These are phyloP conservation scores for Talaromyces sp. DNA, from an alignment of 2,329 filamentous ascomycete genomes.

Conservation along the genomic window DNA sequence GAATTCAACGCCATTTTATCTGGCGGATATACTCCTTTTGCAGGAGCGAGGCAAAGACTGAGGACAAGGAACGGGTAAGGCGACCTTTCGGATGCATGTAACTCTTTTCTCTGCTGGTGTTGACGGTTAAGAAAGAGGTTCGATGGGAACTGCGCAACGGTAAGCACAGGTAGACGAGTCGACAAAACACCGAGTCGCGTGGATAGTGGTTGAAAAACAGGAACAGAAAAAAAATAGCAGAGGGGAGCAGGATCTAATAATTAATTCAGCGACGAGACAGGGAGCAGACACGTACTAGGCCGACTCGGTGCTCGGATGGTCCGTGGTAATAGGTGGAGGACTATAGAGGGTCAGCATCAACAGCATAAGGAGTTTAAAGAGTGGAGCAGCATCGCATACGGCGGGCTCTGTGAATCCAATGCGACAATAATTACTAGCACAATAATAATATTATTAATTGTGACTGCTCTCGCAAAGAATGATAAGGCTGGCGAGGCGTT, in stretches of 20 bases:
- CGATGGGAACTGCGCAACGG: not conserved
- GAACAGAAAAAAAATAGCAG: not conserved
- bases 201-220: not conserved
- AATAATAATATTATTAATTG: not conserved
- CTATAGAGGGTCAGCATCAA: not conserved
- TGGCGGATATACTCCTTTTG: slow-evolving; percentile 31
- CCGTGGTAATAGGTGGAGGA: not conserved
- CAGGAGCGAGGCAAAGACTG: slow-evolving; percentile 22
- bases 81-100: slow-evolving; percentile 31
- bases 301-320: not conserved
- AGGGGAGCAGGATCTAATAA: not conserved
- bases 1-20: slow-evolving; percentile 32
- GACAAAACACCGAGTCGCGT: not conserved
- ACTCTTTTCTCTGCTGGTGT: not conserved
- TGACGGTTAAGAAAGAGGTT: not conserved
- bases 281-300: not conserved
- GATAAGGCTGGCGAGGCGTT: not conserved
- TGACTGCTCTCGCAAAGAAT: not conserved
- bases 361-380: not conserved
- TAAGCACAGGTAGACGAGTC: not conserved
- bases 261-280: not conserved
- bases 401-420: not conserved
- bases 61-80: slow-evolving; percentile 17
- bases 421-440: not conserved
- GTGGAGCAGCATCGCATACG: not conserved